phyloP scores from a whole-genome alignment of 2,329 filamentous ascomycete genomes.

The Exophiala sp. region DNA sequence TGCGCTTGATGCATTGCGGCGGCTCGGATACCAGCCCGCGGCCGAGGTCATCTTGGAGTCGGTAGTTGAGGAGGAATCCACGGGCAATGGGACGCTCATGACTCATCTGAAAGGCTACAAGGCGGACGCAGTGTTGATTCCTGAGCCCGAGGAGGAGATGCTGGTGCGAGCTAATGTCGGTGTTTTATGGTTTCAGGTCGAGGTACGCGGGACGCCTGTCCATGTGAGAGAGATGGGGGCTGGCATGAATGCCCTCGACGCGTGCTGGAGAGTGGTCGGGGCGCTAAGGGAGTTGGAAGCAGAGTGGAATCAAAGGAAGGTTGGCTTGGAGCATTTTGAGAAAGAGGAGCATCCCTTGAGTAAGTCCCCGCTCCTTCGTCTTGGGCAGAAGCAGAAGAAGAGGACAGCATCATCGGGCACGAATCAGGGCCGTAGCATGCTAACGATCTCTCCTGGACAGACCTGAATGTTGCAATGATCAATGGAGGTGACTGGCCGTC shows the following conservation, averaged over 20 bases:
- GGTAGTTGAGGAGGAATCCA: conserved; percentile 23
- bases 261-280: conserved; percentile 20
- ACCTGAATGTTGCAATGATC: conserved; percentile 24
- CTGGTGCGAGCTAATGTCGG: conserved; percentile 23
- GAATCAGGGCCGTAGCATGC: not conserved
- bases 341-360: conserved; percentile 23
- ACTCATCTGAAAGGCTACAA: conserved; percentile 25
- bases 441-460: conserved; percentile 7
- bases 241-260: conserved; percentile 22
- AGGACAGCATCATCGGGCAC: not conserved
- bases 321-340: conserved; percentile 13
- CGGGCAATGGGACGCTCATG: conserved; percentile 25
- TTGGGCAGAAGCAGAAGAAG: not conserved
- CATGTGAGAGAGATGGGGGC: conserved; percentile 21
- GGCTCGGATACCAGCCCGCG: conserved; percentile 19
- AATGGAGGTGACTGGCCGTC: conserved; percentile 23
- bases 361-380: conserved; percentile 10
- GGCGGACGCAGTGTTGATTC: conserved; percentile 23
- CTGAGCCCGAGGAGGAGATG: conserved; percentile 21
- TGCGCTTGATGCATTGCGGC: conserved; percentile 17
- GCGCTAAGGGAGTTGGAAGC: conserved; percentile 21
- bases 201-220: conserved; percentile 20
- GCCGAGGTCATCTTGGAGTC: conserved; percentile 22
- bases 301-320: conserved; percentile 23
- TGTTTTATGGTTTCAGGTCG: conserved; percentile 24